A percentile compares a stretch with the other conserved stretches of the same genome.
These are phyloP conservation scores for Colletotrichum lentis DNA, from an alignment of 2,329 filamentous ascomycete genomes.

Conservation along the genomic window DNA sequence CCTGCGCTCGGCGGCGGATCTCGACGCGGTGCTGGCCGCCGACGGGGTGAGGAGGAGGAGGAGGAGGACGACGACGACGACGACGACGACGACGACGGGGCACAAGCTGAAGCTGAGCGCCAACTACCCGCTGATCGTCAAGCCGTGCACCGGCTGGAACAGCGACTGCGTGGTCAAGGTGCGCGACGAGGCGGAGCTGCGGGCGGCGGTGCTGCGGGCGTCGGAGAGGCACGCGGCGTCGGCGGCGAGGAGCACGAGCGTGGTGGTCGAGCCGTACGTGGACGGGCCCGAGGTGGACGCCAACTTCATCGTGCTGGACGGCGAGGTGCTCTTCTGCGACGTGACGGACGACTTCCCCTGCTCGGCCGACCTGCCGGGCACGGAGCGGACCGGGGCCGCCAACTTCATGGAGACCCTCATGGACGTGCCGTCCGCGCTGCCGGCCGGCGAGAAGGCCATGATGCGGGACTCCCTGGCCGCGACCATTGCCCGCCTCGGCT, in stretches of 20 bases:
- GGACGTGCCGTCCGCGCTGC: slow-evolving; percentile 41
- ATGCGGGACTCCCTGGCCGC: slow-evolving; percentile 39
- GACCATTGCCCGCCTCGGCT: slow-evolving; percentile 41
- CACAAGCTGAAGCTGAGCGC: too few species aligned
- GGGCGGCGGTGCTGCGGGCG: slow-evolving; percentile 39
- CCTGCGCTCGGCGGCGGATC: slow-evolving; percentile 34
- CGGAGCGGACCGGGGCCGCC: background rate
- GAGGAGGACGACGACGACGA: too few species aligned
- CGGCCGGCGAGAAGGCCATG: slow-evolving; percentile 38
- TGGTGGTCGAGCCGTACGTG: slow-evolving; percentile 52
- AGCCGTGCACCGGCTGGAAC: slow-evolving; percentile 48
- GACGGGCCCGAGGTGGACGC: slow-evolving; percentile 54
- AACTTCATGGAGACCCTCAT: slow-evolving; percentile 44
- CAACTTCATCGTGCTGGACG: slow-evolving; percentile 51
- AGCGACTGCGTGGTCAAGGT: slow-evolving; percentile 47
- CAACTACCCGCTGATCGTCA: slow-evolving; percentile 50
- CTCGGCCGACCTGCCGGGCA: slow-evolving; percentile 28
- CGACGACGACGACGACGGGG: too few species aligned
- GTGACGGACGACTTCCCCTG: slow-evolving; percentile 51
- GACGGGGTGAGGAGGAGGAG: too few species aligned
- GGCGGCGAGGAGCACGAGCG: slow-evolving; percentile 39
- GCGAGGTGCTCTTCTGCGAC: slow-evolving; percentile 52
- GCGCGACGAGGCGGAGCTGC: slow-evolving; percentile 42
- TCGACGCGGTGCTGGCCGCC: slow-evolving; percentile 37
- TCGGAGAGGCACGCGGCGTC: slow-evolving; percentile 38